Evolutionary conservation across 2,329 filamentous ascomycete species (phyloP).

Genomic region (Cladobotryum mycophilum): DNA sequence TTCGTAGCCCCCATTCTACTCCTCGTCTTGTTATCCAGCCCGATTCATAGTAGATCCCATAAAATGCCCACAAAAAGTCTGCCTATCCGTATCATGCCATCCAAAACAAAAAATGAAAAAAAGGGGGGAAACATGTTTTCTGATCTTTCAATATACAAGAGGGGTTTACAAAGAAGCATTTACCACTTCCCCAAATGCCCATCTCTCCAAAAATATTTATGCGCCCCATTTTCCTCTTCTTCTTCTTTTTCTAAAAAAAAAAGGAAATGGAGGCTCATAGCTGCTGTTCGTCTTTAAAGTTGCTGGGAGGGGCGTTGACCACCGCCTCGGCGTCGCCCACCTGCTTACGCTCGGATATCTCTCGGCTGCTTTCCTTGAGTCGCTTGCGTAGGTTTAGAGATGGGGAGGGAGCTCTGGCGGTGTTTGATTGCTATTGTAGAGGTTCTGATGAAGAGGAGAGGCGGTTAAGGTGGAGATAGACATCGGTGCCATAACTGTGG

Average conservation of each 20-base stretch:
- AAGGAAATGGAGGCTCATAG: conserved; percentile 20
- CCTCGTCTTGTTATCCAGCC: no score
- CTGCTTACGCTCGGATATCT: conserved; percentile 81
- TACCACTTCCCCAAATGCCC: no score
- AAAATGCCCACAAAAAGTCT: no score
- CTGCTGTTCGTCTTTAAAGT: conserved; percentile 27
- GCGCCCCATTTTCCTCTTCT: background rate
- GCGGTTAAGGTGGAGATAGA: conserved; percentile 95
- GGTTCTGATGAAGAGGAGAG: conserved; percentile 94
- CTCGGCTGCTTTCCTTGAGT: conserved; percentile 56
- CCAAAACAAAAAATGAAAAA: no score
- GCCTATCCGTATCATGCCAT: no score
- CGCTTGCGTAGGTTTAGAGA: conserved; percentile 52
- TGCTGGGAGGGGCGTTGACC: conserved; percentile 48
- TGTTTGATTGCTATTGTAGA: conserved; percentile 80
- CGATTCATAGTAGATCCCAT: no score
- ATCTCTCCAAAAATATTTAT: no score
- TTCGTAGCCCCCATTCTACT: no score
- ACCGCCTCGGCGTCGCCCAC: conserved; percentile 81
- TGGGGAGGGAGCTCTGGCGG: conserved; percentile 29
- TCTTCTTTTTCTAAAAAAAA: background rate
- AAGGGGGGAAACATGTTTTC: no score
- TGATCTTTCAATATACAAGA: no score
- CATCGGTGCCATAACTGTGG: conserved; percentile 87
- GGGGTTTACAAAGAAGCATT: no score